A percentile compares a stretch with the other conserved stretches of the same genome.
Conservation (phyloP, 139 green algal genomes). For the Spirogloea muscicola region DNA sequence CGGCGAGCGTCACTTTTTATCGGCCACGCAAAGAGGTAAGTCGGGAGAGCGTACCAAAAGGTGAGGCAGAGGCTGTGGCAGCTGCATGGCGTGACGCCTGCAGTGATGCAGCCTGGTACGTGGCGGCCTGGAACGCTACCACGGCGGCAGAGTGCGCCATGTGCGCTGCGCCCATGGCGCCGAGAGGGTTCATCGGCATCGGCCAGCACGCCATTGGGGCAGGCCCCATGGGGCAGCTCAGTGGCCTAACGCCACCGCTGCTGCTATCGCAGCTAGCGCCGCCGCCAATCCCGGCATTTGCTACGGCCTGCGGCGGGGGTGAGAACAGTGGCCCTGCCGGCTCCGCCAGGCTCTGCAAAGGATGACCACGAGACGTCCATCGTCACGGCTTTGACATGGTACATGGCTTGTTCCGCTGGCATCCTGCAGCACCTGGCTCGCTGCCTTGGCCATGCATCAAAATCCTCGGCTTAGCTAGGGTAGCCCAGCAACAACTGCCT, state of each 20-base stretch:
- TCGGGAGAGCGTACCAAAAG: no score
- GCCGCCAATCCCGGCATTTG: background rate
- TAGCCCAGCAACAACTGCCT: background rate
- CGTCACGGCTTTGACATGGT: no score
- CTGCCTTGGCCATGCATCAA: no score
- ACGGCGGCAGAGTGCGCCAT: background rate
- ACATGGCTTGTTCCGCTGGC: no score
- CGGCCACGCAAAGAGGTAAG: no score
- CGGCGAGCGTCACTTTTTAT: no score
- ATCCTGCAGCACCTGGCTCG: no score
- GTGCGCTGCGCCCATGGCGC: background rate
- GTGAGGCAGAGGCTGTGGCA: no score
- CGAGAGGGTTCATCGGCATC: constrained; percentile 13
- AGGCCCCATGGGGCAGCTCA: background rate
- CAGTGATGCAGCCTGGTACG: background rate
- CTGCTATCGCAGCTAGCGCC: background rate
- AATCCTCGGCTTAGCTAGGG: background rate
- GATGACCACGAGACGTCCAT: no score
- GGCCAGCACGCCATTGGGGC: constrained; percentile 16
- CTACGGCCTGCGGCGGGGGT: background rate
- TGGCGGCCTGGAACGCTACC: constrained; percentile 5
- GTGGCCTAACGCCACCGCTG: no score
- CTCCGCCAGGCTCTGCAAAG: background rate
- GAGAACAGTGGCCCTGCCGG: background rate
- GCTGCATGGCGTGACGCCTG: no score